Evolutionary conservation across 169 alveolate genomes (phyloP), one percentile per base, ranked within the genome.

Genomic region (Cryptosporidium tyzzeri): DNA sequence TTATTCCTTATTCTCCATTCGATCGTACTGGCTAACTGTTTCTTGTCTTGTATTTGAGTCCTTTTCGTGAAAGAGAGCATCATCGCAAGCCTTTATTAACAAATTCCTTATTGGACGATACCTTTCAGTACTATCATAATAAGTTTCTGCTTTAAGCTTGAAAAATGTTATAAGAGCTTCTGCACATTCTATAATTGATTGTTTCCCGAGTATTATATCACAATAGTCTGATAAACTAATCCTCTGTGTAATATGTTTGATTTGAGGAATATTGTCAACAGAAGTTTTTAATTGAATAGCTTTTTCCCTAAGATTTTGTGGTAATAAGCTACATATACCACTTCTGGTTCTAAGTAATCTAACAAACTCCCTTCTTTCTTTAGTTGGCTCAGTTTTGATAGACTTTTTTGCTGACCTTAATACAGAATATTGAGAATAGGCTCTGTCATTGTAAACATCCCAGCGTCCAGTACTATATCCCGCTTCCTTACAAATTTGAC

Each of bases 361-460:
- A 45, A 61, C 10, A 45, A 61, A 62, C 29, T 80, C 75, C 26
- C 26, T 59, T 33, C 68, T 62, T 61, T 80, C 71, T 29, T 58
- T 65, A 14, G 74, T 26, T 50, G 21, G 12, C n/a, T 44, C 50
- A 44, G 21, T 9, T 29, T 65, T 80, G 21, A 59, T 45, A 37
- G 80, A 48, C 35, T 41, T 80, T n/a, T 29, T 80, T 12, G 89
- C 45, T 12, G 89, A 80, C 70, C 50, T 59, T 35, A 80, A 59
- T 6, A 80, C 89, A 31, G 80, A 44, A 62, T 41, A 62, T 18
- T 37, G 75, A 18, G 89, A 59, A 80, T 80, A 80, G 21, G 89
- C 89, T 29, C 89, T 80, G 16, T 80, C 89, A 39, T 80, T 80
- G 29, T 37, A 16, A n/a, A 80, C 80, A 21, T 80, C 89, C 89